A percentile compares a stretch with the other conserved stretches of the same genome.
Evolutionary conservation across 805 yeast species (phyloP).

Genomic region (Candida oleophila): DNA sequence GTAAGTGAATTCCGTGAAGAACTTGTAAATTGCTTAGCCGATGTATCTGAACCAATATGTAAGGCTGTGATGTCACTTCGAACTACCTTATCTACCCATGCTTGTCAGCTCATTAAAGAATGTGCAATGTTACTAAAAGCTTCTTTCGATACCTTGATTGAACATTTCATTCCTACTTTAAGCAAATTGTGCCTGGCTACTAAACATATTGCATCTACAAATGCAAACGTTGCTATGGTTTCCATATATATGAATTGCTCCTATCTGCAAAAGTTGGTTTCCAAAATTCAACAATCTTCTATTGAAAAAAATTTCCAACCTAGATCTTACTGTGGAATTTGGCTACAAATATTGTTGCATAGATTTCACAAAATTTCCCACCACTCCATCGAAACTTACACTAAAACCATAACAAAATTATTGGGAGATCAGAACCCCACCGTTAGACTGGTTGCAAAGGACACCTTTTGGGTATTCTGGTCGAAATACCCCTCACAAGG

Average conservation of each 20-base stretch:
- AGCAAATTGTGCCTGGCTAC: slow-evolving; percentile 57
- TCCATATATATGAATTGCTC: slow-evolving; percentile 57
- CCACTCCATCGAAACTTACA: slow-evolving; percentile 40
- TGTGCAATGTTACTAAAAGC: slow-evolving; percentile 41
- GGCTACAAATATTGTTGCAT: slow-evolving; percentile 64
- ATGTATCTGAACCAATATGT: slow-evolving; percentile 51
- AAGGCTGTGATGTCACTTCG: slow-evolving; percentile 73
- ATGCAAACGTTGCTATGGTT: slow-evolving; percentile 54
- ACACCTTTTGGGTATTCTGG: slow-evolving; percentile 69
- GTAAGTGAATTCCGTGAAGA: slow-evolving; percentile 34
- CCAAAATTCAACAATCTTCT: slow-evolving; percentile 49
- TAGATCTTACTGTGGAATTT: slow-evolving; percentile 63
- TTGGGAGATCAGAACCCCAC: slow-evolving; percentile 76
- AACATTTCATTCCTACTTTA: slow-evolving; percentile 46
- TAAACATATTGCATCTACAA: slow-evolving; percentile 61
- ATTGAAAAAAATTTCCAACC: slow-evolving; percentile 73
- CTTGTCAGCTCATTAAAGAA: slow-evolving; percentile 78
- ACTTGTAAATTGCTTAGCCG: slow-evolving; percentile 31
- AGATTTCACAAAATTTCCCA: slow-evolving; percentile 42
- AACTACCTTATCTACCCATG: slow-evolving; percentile 76
- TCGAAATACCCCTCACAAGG: slow-evolving; percentile 54
- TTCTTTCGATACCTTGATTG: slow-evolving; percentile 49
- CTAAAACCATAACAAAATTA: slow-evolving; percentile 55
- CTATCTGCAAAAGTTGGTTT: slow-evolving; percentile 50
- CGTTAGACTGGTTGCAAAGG: slow-evolving; percentile 74